These are phyloP conservation scores for Tilletiopsis washingtonensis DNA, from an alignment of 1,284 basidiomycete species.

Conservation along the genomic window DNA sequence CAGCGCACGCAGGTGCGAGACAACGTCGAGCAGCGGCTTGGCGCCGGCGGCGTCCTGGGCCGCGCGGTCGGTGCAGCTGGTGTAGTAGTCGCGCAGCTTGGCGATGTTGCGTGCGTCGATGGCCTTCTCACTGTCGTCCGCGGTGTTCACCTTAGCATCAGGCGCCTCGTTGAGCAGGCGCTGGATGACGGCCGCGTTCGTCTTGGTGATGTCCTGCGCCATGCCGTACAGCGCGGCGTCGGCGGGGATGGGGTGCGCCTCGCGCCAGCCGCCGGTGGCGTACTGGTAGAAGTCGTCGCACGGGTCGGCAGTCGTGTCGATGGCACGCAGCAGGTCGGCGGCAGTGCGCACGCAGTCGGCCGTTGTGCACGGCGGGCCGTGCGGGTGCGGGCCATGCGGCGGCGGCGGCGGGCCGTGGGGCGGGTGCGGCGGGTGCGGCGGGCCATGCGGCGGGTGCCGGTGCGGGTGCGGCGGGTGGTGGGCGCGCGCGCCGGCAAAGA, in stretches of 20 bases:
- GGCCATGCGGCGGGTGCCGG: conserved; percentile 5
- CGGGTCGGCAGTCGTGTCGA: conserved; percentile 77
- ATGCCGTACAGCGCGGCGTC: conserved; percentile 53
- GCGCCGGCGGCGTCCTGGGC: conserved; percentile 50
- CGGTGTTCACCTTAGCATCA: neutral
- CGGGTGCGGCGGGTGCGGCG: conserved; percentile 16
- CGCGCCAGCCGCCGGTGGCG: conserved; percentile 51
- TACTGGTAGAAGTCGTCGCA: conserved; percentile 94
- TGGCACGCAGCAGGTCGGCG: conserved; percentile 67
- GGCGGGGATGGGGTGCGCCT: conserved; percentile 28
- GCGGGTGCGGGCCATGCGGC: conserved; percentile 6
- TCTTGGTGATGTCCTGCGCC: conserved; percentile 19
- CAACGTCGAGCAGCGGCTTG: conserved; percentile 50
- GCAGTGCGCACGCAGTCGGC: conserved; percentile 75
- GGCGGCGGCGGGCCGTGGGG: conserved; percentile 22
- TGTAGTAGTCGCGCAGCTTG: conserved; percentile 73
- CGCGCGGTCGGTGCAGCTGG: conserved; percentile 71
- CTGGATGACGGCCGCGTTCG: conserved; percentile 45
- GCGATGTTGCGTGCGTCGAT: conserved; percentile 62
- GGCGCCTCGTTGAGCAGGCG: conserved; percentile 48
- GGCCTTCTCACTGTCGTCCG: conserved; percentile 11
- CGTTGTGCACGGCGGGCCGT: conserved; percentile 57
- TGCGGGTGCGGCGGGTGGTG: too few relatives aligned
- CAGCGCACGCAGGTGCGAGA: conserved; percentile 46
- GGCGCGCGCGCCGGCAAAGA: conserved; percentile 57